Conservation (phyloP, 139 green algal genomes). For the Axilococcus clingmanii region DNA sequence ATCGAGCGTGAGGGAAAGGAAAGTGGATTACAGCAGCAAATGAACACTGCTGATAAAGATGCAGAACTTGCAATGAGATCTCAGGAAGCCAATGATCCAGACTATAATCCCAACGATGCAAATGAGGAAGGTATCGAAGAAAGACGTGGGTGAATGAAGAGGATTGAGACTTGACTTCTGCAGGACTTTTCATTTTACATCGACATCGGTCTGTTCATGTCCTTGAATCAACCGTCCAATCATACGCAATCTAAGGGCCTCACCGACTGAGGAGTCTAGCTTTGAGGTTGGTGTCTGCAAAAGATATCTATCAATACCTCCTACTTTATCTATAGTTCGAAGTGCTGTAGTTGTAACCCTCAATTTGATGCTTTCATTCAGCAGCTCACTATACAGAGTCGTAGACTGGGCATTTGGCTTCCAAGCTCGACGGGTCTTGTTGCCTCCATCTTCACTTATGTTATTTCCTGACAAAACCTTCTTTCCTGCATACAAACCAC, state of each 20-base stretch:
- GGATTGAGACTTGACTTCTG: neutral
- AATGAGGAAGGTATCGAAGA: conserved; percentile 7
- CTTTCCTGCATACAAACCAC: conserved; percentile 63
- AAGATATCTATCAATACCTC: conserved; percentile 77
- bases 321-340: conserved; percentile 68
- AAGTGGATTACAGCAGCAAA: neutral
- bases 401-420: conserved; percentile 72
- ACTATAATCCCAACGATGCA: conserved; percentile 6
- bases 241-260: conserved; percentile 27
- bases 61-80: conserved; percentile 22
- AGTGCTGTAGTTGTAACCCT: conserved; percentile 68
- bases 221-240: conserved; percentile 7
- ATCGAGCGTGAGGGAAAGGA: conserved; percentile 6
- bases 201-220: neutral
- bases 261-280: conserved; percentile 46
- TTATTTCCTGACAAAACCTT: conserved; percentile 63
- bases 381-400: conserved; percentile 56
- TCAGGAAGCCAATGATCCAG: conserved; percentile 19
- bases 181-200: neutral
- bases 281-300: conserved; percentile 53
- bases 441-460: conserved; percentile 71
- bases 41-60: conserved; percentile 22
- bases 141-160: neutral
- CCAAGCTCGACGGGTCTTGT: conserved; percentile 64
- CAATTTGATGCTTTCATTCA: conserved; percentile 52